A percentile compares a stretch with the other conserved stretches of the same genome.
phyloP scores from a whole-genome alignment of 2,329 filamentous ascomycete species.

The Aspergillus sp. region DNA sequence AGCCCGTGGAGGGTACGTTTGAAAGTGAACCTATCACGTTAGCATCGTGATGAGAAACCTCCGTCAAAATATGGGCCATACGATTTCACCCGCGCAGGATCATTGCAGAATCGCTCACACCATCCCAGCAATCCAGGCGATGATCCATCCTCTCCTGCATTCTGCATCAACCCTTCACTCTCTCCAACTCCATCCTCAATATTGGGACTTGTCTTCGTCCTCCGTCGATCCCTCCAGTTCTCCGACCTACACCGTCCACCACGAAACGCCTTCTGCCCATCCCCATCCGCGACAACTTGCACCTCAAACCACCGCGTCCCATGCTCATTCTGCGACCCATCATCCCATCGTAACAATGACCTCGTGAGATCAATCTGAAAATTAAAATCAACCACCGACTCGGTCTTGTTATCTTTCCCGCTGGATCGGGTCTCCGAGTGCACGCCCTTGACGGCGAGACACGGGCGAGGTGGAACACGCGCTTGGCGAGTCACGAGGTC shows the following conservation, averaged over 20 bases:
- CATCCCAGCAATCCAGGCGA: constrained; percentile 13
- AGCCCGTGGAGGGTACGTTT: constrained; percentile 25
- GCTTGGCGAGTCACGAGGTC: constrained; percentile 8
- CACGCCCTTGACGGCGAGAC: constrained; percentile 49
- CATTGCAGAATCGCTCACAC: constrained; percentile 33
- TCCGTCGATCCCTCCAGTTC: no score
- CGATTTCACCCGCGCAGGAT: constrained; percentile 33
- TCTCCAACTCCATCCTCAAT: no score
- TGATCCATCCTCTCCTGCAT: no score
- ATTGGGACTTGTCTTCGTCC: no score
- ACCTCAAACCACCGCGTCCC: constrained; percentile 11
- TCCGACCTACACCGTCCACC: constrained; percentile 11
- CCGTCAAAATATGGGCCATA: constrained; percentile 11
- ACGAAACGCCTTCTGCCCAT: constrained; percentile 19
- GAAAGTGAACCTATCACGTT: no score
- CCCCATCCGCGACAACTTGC: constrained; percentile 16
- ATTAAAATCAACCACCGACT: constrained; percentile 25
- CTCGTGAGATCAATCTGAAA: constrained; percentile 21
- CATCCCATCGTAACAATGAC: constrained; percentile 13
- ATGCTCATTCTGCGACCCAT: background rate
- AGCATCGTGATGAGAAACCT: constrained; percentile 23
- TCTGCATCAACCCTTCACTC: no score
- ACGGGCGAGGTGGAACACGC: constrained; percentile 48
- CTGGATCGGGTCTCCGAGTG: constrained; percentile 41
- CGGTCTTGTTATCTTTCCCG: constrained; percentile 15